Conservation (phyloP, 2,329 filamentous ascomycete species). For the Colletotrichum falcatum region DNA sequence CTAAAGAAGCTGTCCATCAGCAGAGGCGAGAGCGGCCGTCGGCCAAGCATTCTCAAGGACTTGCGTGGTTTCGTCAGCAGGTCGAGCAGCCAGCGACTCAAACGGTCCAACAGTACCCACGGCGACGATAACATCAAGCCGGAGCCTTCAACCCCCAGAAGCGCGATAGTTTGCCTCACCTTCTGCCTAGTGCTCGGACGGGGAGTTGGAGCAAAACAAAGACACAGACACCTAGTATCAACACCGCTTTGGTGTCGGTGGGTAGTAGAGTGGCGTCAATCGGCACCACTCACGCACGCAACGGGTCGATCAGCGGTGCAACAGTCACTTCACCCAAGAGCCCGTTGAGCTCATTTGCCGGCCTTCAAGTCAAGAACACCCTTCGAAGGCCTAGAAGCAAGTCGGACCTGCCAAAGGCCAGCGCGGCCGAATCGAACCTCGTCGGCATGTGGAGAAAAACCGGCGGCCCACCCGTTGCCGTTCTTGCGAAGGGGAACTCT, state of each 20-base stretch:
- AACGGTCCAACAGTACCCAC: conserved; percentile 59
- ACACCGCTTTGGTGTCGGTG: conserved; percentile 69
- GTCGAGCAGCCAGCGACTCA: conserved; percentile 59
- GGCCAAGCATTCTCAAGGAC: conserved; percentile 63
- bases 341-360: conserved; percentile 59
- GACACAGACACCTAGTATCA: conserved; percentile 67
- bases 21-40: conserved; percentile 57
- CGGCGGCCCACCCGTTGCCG: conserved; percentile 66
- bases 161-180: conserved; percentile 57
- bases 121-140: conserved; percentile 50
- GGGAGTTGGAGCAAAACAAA: conserved; percentile 63
- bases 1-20: conserved; percentile 72
- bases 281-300: conserved; percentile 67
- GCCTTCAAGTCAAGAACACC: conserved; percentile 59
- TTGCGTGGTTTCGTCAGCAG: conserved; percentile 63
- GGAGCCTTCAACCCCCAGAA: conserved; percentile 51
- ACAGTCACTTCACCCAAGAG: conserved; percentile 67
- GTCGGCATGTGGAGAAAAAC: conserved; percentile 64
- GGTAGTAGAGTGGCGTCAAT: conserved; percentile 67
- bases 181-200: conserved; percentile 64
- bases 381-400: conserved; percentile 68
- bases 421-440: conserved; percentile 54
- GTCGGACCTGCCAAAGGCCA: conserved; percentile 61
- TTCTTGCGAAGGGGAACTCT: conserved; percentile 53
- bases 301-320: conserved; percentile 70